These are phyloP conservation scores for Chaetomium globosum DNA, from an alignment of 2,329 filamentous ascomycete species.

Conservation along the genomic window DNA sequence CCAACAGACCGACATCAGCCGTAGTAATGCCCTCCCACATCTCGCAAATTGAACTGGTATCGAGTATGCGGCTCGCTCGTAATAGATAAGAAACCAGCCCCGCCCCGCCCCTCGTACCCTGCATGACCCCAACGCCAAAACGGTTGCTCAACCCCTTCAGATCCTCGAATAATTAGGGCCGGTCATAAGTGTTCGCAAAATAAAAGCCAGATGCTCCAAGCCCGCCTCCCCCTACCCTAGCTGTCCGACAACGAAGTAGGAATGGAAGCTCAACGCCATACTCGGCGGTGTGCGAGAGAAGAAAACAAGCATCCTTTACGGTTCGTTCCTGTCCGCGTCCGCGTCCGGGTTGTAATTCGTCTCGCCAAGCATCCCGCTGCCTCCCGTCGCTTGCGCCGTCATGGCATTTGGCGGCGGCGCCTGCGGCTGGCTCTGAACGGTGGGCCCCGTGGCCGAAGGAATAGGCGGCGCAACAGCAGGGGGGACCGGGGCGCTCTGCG, in stretches of 20 bases:
- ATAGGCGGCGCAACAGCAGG: constrained; percentile 42
- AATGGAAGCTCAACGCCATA: not conserved
- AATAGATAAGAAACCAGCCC: not conserved
- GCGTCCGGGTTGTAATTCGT: constrained; percentile 69
- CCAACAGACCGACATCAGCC: constrained; percentile 12
- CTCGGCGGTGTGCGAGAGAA: not conserved
- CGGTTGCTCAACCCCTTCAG: constrained; percentile 12
- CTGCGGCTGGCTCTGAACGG: constrained; percentile 60
- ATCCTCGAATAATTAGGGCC: constrained; percentile 13
- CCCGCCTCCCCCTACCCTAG: not conserved
- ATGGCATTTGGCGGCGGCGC: constrained; percentile 60
- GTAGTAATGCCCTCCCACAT: constrained; percentile 8
- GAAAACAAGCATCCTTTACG: not conserved
- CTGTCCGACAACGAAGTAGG: not conserved
- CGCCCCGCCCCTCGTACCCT: not conserved
- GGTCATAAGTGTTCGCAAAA: constrained; percentile 11
- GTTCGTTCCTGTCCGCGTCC: constrained; percentile 24
- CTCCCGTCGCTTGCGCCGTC: constrained; percentile 50
- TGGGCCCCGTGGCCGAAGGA: constrained; percentile 53
- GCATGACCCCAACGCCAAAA: constrained; percentile 16
- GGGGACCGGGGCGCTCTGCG: constrained; percentile 47
- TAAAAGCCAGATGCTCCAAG: not conserved
- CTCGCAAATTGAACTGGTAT: constrained; percentile 10
- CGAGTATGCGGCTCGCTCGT: not conserved
- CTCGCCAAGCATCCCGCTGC: constrained; percentile 63